Conservation (phyloP, 2,329 filamentous ascomycete genomes). For the Rugonectria rugulosa region DNA sequence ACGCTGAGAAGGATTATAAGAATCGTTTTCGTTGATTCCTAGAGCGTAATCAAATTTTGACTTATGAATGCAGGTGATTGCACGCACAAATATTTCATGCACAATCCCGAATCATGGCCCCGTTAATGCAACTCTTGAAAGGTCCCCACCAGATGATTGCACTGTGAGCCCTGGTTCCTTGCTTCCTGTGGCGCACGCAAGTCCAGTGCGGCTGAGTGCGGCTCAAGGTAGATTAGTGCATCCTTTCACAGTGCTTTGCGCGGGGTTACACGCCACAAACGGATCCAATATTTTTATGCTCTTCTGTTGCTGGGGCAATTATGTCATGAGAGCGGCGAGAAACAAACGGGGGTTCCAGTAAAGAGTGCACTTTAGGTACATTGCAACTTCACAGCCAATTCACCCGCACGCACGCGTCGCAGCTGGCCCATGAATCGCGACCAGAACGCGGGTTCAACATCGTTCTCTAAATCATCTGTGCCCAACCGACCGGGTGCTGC, state of each 20-base stretch:
- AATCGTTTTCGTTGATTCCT: background rate
- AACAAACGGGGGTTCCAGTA: constrained; percentile 24
- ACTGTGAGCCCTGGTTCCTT: constrained; percentile 13
- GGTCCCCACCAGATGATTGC: constrained; percentile 3
- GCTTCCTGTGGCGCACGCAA: constrained; percentile 1
- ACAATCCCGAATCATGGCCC: too few species aligned
- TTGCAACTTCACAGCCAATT: constrained; percentile 21
- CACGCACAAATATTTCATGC: too few species aligned
- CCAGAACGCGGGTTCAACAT: constrained; percentile 12
- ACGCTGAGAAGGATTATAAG: background rate
- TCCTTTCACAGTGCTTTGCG: constrained; percentile 31
- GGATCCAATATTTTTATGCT: background rate
- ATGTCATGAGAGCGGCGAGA: constrained; percentile 31
- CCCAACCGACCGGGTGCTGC: constrained; percentile 25
- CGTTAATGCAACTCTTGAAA: background rate
- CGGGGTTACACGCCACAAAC: constrained; percentile 19
- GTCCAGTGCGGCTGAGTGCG: background rate
- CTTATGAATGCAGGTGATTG: too few species aligned
- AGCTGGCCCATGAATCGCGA: constrained; percentile 21
- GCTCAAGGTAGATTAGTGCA: too few species aligned
- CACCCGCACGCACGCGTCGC: constrained; percentile 26
- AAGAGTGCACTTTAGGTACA: constrained; percentile 15
- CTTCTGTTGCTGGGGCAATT: constrained; percentile 40
- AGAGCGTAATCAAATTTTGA: background rate
- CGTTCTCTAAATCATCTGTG: constrained; percentile 2